Percentiles rank a stretch among this genome's conserved stretches.
phyloP scores from a whole-genome alignment of 225 moss, liverwort and hornwort genomes.

The Lunularia cruciata region DNA sequence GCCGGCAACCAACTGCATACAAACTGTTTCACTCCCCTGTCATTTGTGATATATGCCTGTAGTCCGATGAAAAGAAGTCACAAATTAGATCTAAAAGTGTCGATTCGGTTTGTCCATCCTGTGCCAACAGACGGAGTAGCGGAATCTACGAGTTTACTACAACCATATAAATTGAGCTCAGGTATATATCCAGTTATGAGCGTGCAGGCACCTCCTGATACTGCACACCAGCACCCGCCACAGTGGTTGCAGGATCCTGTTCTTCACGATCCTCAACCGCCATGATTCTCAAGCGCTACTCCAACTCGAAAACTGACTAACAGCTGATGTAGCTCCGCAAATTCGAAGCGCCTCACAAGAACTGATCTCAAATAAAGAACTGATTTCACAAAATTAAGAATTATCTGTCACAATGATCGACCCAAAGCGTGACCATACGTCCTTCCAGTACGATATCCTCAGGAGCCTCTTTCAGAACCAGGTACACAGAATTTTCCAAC shows the following conservation, averaged over 20 bases:
- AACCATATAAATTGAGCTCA: background rate
- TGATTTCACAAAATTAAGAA: no score
- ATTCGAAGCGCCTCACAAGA: background rate
- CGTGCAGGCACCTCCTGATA: constrained; percentile 3
- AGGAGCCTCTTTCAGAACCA: background rate
- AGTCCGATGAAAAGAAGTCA: background rate
- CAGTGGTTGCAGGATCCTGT: background rate
- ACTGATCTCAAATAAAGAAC: background rate
- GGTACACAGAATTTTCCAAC: no score
- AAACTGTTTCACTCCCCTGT: constrained; percentile 29
- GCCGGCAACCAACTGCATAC: constrained; percentile 46
- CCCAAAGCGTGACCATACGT: background rate
- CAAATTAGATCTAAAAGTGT: background rate
- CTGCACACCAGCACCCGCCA: background rate
- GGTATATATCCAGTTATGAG: background rate
- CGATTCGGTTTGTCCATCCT: background rate
- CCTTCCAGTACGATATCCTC: background rate
- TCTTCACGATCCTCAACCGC: background rate
- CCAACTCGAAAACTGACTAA: background rate
- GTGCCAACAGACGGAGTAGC: background rate
- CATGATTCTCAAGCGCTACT: background rate
- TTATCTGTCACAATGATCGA: background rate
- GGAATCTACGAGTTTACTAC: background rate
- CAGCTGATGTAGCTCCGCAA: background rate
- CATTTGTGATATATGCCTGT: constrained; percentile 31